phyloP scores from a whole-genome alignment of 2,329 filamentous ascomycete genomes.

The Colletotrichum musae region DNA sequence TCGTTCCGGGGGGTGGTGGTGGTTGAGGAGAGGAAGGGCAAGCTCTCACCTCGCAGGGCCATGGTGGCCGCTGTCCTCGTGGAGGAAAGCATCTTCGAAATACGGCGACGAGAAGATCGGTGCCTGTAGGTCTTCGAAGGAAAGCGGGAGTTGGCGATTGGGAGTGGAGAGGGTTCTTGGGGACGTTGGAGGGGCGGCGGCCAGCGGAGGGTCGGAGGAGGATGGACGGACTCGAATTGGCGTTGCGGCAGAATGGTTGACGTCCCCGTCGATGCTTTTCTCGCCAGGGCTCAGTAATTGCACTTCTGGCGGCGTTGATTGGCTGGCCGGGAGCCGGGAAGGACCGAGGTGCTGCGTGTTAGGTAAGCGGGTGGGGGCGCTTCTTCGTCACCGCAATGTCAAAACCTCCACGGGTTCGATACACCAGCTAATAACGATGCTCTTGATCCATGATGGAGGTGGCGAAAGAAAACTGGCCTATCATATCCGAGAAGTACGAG shows the following conservation, averaged over 20 bases:
- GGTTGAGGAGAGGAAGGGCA: constrained; percentile 4
- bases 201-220: constrained; percentile 9
- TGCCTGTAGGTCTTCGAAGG: constrained; percentile 3
- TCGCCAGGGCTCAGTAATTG: constrained; percentile 9
- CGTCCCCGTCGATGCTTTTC: constrained; percentile 37
- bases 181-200: constrained; percentile 23
- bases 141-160: neutral
- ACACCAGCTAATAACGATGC: neutral
- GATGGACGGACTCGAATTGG: neutral
- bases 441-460: neutral
- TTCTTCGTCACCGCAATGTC: neutral
- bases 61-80: constrained; percentile 67
- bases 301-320: constrained; percentile 33
- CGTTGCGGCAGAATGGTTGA: constrained; percentile 32
- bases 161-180: constrained; percentile 36
- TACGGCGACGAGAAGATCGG: constrained; percentile 4
- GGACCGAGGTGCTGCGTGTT: constrained; percentile 15
- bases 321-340: constrained; percentile 21
- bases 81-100: constrained; percentile 60
- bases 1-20: constrained; percentile 1
- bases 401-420: neutral
- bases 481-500: too few relatives aligned
- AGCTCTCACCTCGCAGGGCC: constrained; percentile 65
- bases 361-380: constrained; percentile 28
- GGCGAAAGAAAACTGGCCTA: neutral